Conservation (phyloP, 352 stramenopile species). For the Phytophthora hybrid region DNA sequence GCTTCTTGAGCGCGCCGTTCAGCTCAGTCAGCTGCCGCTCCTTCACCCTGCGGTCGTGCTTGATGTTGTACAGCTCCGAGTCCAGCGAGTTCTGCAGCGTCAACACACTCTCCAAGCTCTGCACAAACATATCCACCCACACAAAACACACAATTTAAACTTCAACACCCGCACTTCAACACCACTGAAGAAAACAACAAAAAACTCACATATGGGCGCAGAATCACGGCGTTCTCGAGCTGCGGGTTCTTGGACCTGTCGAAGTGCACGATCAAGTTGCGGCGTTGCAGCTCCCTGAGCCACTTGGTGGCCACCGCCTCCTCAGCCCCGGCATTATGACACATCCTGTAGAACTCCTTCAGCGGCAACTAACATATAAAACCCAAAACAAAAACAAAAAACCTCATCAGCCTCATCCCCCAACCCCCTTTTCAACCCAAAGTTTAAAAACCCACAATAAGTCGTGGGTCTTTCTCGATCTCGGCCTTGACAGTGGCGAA, state of each 20-base stretch:
- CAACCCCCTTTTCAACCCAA: neutral
- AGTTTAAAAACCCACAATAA: constrained; percentile 31
- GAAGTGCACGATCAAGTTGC: constrained; percentile 82
- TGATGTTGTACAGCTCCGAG: constrained; percentile 79
- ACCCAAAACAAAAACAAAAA: constrained; percentile 2
- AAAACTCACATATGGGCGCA: constrained; percentile 68
- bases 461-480: constrained; percentile 65
- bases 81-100: constrained; percentile 79
- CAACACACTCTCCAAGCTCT: constrained; percentile 78
- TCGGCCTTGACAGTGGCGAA: constrained; percentile 76
- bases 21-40: constrained; percentile 60
- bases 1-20: constrained; percentile 56
- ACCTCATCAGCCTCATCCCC: constrained; percentile 8
- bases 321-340: constrained; percentile 72
- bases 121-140: neutral
- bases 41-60: constrained; percentile 66
- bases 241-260: constrained; percentile 71
- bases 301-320: constrained; percentile 79
- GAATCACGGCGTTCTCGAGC: constrained; percentile 73
- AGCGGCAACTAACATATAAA: constrained; percentile 59
- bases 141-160: neutral
- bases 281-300: constrained; percentile 77
- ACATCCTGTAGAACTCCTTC: constrained; percentile 78
- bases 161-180: neutral
- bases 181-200: neutral